These are phyloP conservation scores for Spathaspora sp. DNA, from an alignment of 805 yeast species.

Conservation along the genomic window DNA sequence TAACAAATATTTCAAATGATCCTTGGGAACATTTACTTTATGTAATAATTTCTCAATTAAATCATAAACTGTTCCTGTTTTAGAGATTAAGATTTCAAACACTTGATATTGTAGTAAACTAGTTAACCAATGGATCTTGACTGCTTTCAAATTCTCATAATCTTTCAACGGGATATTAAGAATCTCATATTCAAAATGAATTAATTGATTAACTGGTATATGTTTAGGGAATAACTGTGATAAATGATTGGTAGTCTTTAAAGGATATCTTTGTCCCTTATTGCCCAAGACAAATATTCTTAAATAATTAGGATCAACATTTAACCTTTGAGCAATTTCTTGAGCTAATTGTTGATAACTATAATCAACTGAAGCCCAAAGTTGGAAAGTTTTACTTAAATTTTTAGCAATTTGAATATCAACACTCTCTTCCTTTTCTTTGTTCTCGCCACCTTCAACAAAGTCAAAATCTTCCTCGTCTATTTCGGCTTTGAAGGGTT, in stretches of 20 bases:
- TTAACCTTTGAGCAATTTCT: slow-evolving; percentile 53
- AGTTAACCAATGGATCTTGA: slow-evolving; percentile 70
- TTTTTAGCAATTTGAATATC: slow-evolving; percentile 17
- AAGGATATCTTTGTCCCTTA: slow-evolving; percentile 54
- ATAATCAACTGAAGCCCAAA: slow-evolving; percentile 68
- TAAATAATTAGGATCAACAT: slow-evolving; percentile 55
- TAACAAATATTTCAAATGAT: slow-evolving; percentile 44
- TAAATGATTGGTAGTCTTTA: slow-evolving; percentile 30
- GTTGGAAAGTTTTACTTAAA: slow-evolving; percentile 37
- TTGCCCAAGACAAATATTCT: slow-evolving; percentile 61
- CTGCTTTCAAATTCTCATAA: slow-evolving; percentile 67
- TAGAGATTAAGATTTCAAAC: slow-evolving; percentile 68
- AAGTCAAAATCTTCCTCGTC: slow-evolving; percentile 49
- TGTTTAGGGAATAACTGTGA: slow-evolving; percentile 40
- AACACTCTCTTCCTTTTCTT: slow-evolving; percentile 5
- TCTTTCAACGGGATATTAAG: slow-evolving; percentile 72
- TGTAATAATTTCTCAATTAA: slow-evolving; percentile 54
- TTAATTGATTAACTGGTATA: slow-evolving; percentile 42
- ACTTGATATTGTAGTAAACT: slow-evolving; percentile 65
- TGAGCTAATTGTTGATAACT: slow-evolving; percentile 56
- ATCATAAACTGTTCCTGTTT: slow-evolving; percentile 48
- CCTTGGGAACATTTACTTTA: slow-evolving; percentile 49
- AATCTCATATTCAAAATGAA: slow-evolving; percentile 66
- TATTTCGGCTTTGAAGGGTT: slow-evolving; percentile 42
- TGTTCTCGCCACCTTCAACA: slow-evolving; percentile 20